Conservation (phyloP, 495 filamentous ascomycete genomes). For the Xylaria curta region DNA sequence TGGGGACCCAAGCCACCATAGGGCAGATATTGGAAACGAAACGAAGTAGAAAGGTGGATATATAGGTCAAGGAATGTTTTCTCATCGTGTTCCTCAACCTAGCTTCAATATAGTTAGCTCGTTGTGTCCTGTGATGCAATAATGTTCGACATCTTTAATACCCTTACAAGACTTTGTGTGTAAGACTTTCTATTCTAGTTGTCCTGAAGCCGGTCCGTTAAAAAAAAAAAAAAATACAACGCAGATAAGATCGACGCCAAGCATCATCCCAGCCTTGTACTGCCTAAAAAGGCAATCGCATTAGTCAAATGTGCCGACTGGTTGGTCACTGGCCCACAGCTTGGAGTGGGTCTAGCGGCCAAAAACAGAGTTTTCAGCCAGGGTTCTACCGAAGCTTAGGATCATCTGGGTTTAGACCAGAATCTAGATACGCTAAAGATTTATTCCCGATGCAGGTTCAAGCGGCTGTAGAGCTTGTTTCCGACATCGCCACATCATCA, state of each 20-base stretch:
- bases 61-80: not conserved
- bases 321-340: slow-evolving; percentile 3
- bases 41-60: not conserved
- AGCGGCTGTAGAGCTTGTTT: not conserved
- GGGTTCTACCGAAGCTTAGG: not conserved
- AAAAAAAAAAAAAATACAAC: not conserved
- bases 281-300: slow-evolving; percentile 16
- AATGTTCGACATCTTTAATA: not conserved
- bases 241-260: not conserved
- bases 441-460: slow-evolving; percentile 2
- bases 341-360: not conserved
- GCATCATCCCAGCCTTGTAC: not conserved
- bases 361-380: slow-evolving; percentile 20
- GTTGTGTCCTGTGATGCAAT: not conserved
- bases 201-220: not conserved
- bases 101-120: not conserved
- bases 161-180: not conserved
- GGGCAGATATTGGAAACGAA: not conserved
- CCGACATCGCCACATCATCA: slow-evolving; percentile 1
- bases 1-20: not conserved
- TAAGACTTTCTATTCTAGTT: not conserved
- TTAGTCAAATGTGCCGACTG: slow-evolving; percentile 19
- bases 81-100: not conserved
- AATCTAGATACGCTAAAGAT: not conserved
- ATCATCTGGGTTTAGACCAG: not conserved